These are phyloP conservation scores for Thraustotheca clavata DNA, from an alignment of 352 stramenopile genomes.

Conservation along the genomic window DNA sequence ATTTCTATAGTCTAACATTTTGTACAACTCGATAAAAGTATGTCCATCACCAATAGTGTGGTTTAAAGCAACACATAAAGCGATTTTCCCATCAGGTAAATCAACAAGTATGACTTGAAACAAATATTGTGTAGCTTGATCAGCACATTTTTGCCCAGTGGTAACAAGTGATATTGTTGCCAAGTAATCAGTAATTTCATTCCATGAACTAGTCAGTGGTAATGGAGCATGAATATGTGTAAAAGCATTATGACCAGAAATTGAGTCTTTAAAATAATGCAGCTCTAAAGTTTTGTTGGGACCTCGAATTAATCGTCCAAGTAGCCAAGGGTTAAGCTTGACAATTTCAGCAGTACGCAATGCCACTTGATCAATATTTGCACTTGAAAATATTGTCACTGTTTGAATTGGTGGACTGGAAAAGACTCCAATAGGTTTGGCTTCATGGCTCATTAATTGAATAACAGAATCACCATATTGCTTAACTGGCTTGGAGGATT, in stretches of 20 bases:
- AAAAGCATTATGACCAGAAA: not conserved
- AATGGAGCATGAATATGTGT: not conserved
- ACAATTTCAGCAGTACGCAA: not conserved
- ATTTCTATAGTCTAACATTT: not conserved
- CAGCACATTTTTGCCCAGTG: not conserved
- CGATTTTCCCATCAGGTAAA: not conserved
- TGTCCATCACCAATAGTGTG: constrained; percentile 5
- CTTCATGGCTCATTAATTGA: not conserved
- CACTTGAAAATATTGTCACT: not conserved
- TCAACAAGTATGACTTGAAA: not conserved
- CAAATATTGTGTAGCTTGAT: not conserved
- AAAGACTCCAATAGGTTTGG: not conserved
- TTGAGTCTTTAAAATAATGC: not conserved
- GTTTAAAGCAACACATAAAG: not conserved
- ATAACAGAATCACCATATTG: no score
- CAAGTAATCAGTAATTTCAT: not conserved
- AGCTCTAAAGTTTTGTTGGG: not conserved
- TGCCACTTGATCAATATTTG: not conserved
- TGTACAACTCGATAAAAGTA: not conserved
- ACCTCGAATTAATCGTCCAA: not conserved
- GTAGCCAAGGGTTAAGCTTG: not conserved
- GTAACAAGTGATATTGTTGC: not conserved
- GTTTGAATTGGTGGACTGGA: not conserved
- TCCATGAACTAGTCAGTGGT: not conserved
- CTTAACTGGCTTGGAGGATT: no score